Percentiles rank a stretch among this genome's conserved stretches.
Evolutionary conservation across 257 asterid genomes (phyloP).

Genomic region (Handroanthus guayacan): DNA sequence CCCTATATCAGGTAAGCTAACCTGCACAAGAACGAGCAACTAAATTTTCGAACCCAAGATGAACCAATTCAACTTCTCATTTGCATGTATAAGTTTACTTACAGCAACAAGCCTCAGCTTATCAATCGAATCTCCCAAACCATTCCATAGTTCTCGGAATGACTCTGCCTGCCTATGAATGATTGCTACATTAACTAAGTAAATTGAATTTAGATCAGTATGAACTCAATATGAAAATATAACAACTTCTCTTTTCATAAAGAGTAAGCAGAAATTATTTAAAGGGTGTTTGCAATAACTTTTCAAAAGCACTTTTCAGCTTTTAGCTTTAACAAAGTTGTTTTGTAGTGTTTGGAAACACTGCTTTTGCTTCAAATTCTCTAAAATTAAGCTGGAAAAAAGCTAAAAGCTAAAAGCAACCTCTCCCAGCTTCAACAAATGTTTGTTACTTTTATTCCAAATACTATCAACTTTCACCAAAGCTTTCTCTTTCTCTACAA

Average conservation of each 20-base stretch:
- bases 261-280: not conserved
- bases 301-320: no score
- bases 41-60: not conserved
- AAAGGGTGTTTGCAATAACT: not conserved
- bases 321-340: no score
- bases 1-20: conserved; percentile 78
- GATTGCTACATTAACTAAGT: conserved; percentile 41
- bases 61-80: conserved; percentile 5
- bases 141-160: conserved; percentile 74
- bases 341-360: no score
- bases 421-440: no score
- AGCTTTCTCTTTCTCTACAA: no score
- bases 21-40: conserved; percentile 48
- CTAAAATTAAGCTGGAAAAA: no score
- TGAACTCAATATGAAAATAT: conserved; percentile 11
- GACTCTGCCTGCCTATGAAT: conserved; percentile 57
- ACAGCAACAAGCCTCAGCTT: conserved; percentile 86
- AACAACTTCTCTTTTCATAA: not conserved
- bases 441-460: no score
- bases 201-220: conserved; percentile 26
- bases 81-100: conserved; percentile 38
- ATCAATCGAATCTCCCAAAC: conserved; percentile 69
- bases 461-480: no score
- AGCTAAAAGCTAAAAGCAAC: no score
- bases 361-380: no score